phyloP scores from a whole-genome alignment of 257 asterid genomes.

The Jacaranda mimosifolia region DNA sequence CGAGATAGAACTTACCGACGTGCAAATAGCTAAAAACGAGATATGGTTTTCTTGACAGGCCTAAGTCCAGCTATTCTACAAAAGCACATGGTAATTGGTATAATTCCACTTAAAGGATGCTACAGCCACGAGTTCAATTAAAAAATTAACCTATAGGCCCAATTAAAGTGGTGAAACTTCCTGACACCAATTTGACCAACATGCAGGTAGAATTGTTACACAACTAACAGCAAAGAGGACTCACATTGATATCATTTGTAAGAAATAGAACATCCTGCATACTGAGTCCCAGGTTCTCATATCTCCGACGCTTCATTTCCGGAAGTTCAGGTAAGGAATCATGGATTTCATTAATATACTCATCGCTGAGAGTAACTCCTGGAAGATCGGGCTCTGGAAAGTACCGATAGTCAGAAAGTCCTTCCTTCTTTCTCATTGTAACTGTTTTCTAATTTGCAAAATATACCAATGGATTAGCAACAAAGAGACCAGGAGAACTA shows the following conservation, averaged over 20 bases:
- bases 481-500: not conserved
- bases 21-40: not conserved
- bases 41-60: not conserved
- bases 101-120: not conserved
- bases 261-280: conserved; percentile 99
- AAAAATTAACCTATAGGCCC: not conserved
- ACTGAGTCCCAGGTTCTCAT: conserved; percentile 82
- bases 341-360: conserved; percentile 61
- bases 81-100: not conserved
- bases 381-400: conserved; percentile 99
- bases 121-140: not conserved
- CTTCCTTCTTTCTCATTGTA: conserved; percentile 98
- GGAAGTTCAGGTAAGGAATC: conserved; percentile 93
- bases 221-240: conserved; percentile 37
- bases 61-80: not conserved
- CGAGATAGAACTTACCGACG: not conserved
- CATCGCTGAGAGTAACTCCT: conserved; percentile 75
- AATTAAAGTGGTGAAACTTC: not conserved
- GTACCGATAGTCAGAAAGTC: conserved; percentile 95
- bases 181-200: not conserved
- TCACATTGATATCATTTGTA: conserved; percentile 75
- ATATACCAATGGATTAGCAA: conserved; percentile 37
- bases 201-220: not conserved
- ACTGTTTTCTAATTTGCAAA: conserved; percentile 77
- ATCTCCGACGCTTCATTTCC: conserved; percentile 88